Evolutionary conservation across 345 rosid species (phyloP).

Genomic region (Clausena lansium): DNA sequence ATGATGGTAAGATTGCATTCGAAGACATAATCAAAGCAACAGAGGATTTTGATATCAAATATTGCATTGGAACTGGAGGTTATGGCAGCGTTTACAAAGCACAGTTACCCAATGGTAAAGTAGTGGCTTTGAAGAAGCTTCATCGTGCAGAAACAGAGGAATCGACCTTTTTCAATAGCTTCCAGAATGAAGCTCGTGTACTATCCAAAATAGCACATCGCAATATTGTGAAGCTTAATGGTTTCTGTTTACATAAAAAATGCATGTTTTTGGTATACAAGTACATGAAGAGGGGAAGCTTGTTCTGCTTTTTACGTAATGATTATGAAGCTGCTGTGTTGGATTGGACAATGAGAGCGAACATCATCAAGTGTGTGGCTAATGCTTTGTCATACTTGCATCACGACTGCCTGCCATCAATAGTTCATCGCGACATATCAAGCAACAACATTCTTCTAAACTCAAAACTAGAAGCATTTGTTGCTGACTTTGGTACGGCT

Average conservation of each 20-base stretch:
- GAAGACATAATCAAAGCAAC: not conserved
- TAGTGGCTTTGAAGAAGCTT: conserved; percentile 20
- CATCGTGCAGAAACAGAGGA: conserved; percentile 5
- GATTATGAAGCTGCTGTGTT: conserved; percentile 4
- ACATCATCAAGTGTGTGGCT: conserved; percentile 6
- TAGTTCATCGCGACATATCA: too few relatives aligned
- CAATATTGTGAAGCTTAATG: conserved; percentile 21
- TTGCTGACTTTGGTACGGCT: conserved; percentile 16
- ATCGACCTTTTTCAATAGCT: not conserved
- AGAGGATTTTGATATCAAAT: conserved; percentile 15
- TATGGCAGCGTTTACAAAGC: conserved; percentile 8
- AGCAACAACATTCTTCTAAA: too few relatives aligned
- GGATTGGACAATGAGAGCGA: conserved; percentile 21
- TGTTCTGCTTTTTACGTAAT: not conserved
- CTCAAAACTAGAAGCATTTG: too few relatives aligned
- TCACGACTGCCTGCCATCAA: too few relatives aligned
- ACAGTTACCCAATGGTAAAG: conserved; percentile 3
- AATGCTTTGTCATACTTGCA: conserved; percentile 1
- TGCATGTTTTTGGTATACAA: too few relatives aligned
- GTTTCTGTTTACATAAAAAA: conserved; percentile 12
- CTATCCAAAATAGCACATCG: conserved; percentile 6
- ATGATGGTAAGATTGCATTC: not conserved
- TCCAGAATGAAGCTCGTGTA: conserved; percentile 9
- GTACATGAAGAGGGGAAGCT: too few relatives aligned
- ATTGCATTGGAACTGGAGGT: not conserved